phyloP scores from a whole-genome alignment of 1,284 basidiomycete genomes.

The Rhodotorula sp. region DNA sequence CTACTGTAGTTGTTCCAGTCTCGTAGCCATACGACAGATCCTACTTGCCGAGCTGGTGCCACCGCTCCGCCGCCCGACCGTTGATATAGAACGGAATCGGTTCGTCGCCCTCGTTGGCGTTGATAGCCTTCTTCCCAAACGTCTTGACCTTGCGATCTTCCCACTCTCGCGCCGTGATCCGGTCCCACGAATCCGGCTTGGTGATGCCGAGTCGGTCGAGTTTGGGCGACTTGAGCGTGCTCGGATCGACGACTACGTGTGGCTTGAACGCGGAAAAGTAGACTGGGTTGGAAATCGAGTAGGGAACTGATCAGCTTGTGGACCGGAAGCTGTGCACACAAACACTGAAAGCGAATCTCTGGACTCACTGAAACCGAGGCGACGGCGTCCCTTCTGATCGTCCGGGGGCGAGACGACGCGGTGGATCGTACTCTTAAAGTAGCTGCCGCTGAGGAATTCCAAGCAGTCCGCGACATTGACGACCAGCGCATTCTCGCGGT shows the following conservation, averaged over 20 bases:
- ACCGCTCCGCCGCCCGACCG: slow-evolving; percentile 17
- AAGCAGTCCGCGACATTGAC: slow-evolving; percentile 27
- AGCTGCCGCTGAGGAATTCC: slow-evolving; percentile 23
- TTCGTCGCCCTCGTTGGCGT: slow-evolving; percentile 13
- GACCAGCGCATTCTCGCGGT: slow-evolving; percentile 23
- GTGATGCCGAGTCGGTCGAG: slow-evolving; percentile 10
- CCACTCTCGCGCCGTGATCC: slow-evolving; percentile 23
- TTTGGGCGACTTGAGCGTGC: slow-evolving; percentile 15
- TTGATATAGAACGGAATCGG: slow-evolving; percentile 18
- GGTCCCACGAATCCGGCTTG: slow-evolving; percentile 14
- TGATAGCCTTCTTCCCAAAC: slow-evolving; percentile 20
- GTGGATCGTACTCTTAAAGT: slow-evolving; percentile 47
- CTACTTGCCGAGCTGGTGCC: slow-evolving; percentile 24
- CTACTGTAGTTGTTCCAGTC: too few species aligned
- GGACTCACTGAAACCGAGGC: slow-evolving; percentile 45
- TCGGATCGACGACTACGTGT: slow-evolving; percentile 29
- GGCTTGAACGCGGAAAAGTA: slow-evolving; percentile 51
- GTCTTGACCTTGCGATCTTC: slow-evolving; percentile 21
- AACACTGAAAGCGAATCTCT: background rate
- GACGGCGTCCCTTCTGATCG: slow-evolving; percentile 48
- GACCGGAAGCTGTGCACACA: too few species aligned
- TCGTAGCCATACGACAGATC: too few species aligned
- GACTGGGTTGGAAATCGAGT: slow-evolving; percentile 17
- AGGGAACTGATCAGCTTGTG: too few species aligned
- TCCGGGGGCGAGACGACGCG: slow-evolving; percentile 48